Evolutionary conservation across 2,329 filamentous ascomycete genomes (phyloP).

Genomic region (Aspergillus neotritici): DNA sequence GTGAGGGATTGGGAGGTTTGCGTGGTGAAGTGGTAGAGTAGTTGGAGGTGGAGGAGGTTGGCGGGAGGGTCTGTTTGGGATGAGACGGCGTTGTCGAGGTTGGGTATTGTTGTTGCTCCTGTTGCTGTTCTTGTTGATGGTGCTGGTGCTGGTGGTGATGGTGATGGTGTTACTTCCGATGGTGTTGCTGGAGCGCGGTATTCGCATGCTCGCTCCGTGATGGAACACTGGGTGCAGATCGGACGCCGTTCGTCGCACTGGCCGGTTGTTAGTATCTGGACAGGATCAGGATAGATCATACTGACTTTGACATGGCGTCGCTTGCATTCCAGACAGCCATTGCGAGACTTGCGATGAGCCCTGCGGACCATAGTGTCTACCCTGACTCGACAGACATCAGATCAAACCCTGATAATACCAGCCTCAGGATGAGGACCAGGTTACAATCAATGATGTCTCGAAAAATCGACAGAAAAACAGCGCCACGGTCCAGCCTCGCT

Average conservation of each 20-base stretch:
- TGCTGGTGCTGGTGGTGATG: neutral
- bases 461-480: no score
- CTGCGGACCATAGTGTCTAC: constrained; percentile 15
- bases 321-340: constrained; percentile 36
- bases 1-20: constrained; percentile 5
- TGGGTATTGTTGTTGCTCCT: no score
- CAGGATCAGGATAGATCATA: no score
- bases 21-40: constrained; percentile 23
- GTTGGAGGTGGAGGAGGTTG: constrained; percentile 28
- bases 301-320: constrained; percentile 35
- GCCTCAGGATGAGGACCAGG: no score
- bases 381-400: no score
- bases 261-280: neutral
- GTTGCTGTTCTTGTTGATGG: no score
- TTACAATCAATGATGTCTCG: no score
- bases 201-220: constrained; percentile 17
- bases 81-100: no score
- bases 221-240: constrained; percentile 29
- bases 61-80: constrained; percentile 12
- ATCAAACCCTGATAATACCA: no score
- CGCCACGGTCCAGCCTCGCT: no score
- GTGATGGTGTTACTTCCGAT: neutral
- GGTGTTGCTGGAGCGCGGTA: constrained; percentile 2
- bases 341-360: constrained; percentile 36
- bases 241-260: constrained; percentile 33